Base-by-base conservation (phyloP, 108 stramenopile species). In the Licmophora abbreviata region DNA sequence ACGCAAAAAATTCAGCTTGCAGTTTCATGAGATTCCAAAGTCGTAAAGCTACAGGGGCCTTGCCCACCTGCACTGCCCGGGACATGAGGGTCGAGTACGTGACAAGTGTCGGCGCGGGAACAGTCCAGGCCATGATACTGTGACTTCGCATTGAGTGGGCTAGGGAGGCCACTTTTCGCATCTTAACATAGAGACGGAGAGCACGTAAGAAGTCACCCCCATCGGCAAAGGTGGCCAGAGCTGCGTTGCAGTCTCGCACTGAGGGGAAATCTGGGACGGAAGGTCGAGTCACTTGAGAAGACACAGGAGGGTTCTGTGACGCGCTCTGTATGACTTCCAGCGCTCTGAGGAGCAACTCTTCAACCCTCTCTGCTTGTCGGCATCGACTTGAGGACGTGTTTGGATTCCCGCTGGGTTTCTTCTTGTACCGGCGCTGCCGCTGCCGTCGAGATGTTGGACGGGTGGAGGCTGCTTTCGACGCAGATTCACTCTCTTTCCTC, bases 11-110 rank as follows among this genome's bases (percentile, higher is more conserved):
- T 47, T 77, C 56, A 0, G 69, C 57, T 41, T 82, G 63, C 10
- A 51, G 59, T 20, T 49, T 49, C 81, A 90, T 85, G 8, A 88
- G 37, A 45, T 70, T 75, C 85, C 85, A 93, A 15, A 93, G 49
- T 11, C 88, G 68, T n/a, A 90, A 52, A 11, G 88, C 82, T 12
- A 93, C 74, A 42, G 51, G 44, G 31, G 77, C 77, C 56, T 93
- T 93, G 0, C 79, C 73, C 28, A 79, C 40, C 29, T 68, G 49
- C 4, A 85, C 58, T n/a, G 92, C 88, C 24, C 88, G 63, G 40
- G 85, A 87, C 83, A 93, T 93, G 28, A 93, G 63, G 8, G 92
- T 89, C 1, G 82, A 88, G 44, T 85, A 93, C 4, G 92, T 85
- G 12, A 90, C 88, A 8, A 90, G 57, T 1, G 80, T 85, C 7